Evolutionary conservation across 768 basidiomycete species (phyloP).

Genomic region (Psilocybe cyanescens): DNA sequence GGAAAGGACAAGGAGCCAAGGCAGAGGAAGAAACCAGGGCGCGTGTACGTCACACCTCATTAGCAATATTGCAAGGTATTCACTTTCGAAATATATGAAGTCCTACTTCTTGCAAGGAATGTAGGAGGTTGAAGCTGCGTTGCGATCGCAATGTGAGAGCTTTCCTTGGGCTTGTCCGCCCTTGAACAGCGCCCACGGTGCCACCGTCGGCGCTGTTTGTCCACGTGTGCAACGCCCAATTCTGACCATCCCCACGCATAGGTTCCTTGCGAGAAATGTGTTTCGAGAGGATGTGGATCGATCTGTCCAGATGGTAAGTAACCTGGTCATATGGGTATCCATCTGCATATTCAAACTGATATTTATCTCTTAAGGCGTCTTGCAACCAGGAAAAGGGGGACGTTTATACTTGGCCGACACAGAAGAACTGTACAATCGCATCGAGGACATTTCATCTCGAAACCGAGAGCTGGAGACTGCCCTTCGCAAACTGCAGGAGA

Average conservation of each 20-base stretch:
- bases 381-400: constrained; percentile 64
- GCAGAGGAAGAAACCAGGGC: constrained; percentile 34
- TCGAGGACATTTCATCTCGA: constrained; percentile 57
- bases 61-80: constrained; percentile 1
- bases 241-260: constrained; percentile 27
- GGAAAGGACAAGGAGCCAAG: constrained; percentile 31
- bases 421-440: constrained; percentile 69
- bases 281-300: constrained; percentile 71
- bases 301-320: constrained; percentile 76
- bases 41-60: constrained; percentile 28
- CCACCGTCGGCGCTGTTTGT: constrained; percentile 17
- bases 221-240: constrained; percentile 14
- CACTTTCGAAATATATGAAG: constrained; percentile 45
- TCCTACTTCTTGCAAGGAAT: constrained; percentile 56
- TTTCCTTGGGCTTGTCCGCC: constrained; percentile 16
- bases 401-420: constrained; percentile 69
- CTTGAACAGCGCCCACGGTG: constrained; percentile 12
- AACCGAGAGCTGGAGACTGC: constrained; percentile 66
- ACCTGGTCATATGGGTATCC: constrained; percentile 2
- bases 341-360: neutral
- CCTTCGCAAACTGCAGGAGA: constrained; percentile 50
- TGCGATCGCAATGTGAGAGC: constrained; percentile 62
- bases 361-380: constrained; percentile 40
- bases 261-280: constrained; percentile 82
- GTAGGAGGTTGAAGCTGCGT: constrained; percentile 62